Conservation (phyloP, 331 rosid genomes). For the Stylosanthes scabra region DNA sequence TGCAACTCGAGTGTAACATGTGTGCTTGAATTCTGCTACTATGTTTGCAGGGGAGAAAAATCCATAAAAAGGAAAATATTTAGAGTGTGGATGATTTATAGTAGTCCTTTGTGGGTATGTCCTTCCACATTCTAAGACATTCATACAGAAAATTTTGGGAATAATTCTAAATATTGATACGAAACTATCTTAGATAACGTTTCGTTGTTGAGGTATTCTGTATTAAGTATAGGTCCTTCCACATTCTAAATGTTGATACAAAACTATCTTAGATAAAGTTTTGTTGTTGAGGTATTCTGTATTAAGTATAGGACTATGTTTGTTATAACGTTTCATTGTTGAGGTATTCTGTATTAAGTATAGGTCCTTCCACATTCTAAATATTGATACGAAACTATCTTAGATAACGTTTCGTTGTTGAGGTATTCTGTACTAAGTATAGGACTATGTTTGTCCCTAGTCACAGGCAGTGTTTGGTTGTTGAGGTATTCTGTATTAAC, state of each 20-base stretch:
- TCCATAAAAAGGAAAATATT: not conserved
- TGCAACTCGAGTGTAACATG: slow-evolving; percentile 11
- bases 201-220: not conserved
- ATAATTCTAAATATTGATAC: not conserved
- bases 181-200: no score
- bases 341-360: not conserved
- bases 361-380: not conserved
- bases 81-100: slow-evolving; percentile 34
- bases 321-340: not conserved
- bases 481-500: not conserved
- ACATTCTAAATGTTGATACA: no score
- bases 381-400: not conserved
- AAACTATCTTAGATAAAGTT: no score
- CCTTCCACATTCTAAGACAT: not conserved
- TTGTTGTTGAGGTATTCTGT: no score
- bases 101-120: not conserved
- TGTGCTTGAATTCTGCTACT: slow-evolving; percentile 4
- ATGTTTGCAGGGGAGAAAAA: slow-evolving; percentile 26
- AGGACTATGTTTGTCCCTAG: not conserved
- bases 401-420: not conserved
- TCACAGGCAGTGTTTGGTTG: not conserved
- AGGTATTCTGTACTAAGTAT: not conserved
- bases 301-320: no score
- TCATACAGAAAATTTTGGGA: slow-evolving; percentile 26
- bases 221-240: not conserved